Evolutionary conservation across 768 basidiomycete genomes (phyloP).

Genomic region (Lyophyllum shimeji): DNA sequence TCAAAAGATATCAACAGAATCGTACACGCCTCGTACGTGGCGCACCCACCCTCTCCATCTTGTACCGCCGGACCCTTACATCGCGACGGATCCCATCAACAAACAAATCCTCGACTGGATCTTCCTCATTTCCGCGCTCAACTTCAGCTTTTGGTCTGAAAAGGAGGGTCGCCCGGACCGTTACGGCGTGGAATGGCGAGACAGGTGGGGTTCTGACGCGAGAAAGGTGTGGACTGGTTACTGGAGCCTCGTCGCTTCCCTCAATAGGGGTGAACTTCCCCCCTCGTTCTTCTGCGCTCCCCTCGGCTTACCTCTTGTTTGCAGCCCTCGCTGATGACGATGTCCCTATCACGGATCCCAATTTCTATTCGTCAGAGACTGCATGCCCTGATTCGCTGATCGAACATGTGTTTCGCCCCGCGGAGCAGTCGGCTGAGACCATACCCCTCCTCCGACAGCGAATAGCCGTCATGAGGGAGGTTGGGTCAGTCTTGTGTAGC

Average conservation of each 20-base stretch:
- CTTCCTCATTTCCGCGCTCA: slow-evolving; percentile 82
- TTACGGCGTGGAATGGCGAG: slow-evolving; percentile 79
- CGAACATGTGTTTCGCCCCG: slow-evolving; percentile 65
- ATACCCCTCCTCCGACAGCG: slow-evolving; percentile 74
- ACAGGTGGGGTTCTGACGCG: slow-evolving; percentile 58
- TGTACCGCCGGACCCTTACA: slow-evolving; percentile 65
- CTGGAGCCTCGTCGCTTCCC: slow-evolving; percentile 81
- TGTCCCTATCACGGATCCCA: slow-evolving; percentile 77
- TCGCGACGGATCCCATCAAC: slow-evolving; percentile 50
- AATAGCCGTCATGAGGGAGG: slow-evolving; percentile 75
- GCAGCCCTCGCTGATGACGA: slow-evolving; percentile 70
- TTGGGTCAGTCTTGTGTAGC: slow-evolving; percentile 67
- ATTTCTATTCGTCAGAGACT: slow-evolving; percentile 71
- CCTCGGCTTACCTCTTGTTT: not conserved
- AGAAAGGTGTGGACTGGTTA: slow-evolving; percentile 73
- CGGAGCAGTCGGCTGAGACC: slow-evolving; percentile 53
- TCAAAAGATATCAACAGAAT: slow-evolving; percentile 52
- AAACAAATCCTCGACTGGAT: slow-evolving; percentile 76
- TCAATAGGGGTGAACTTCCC: slow-evolving; percentile 65
- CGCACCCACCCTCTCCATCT: slow-evolving; percentile 75
- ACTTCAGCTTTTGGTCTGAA: slow-evolving; percentile 91
- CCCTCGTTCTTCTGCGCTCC: slow-evolving; percentile 1
- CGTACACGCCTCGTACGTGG: slow-evolving; percentile 82
- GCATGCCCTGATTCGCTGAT: slow-evolving; percentile 73
- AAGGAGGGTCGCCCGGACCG: slow-evolving; percentile 54